These are phyloP conservation scores for Xylariaceae sp. DNA, from an alignment of 2,329 filamentous ascomycete species.

Conservation along the genomic window DNA sequence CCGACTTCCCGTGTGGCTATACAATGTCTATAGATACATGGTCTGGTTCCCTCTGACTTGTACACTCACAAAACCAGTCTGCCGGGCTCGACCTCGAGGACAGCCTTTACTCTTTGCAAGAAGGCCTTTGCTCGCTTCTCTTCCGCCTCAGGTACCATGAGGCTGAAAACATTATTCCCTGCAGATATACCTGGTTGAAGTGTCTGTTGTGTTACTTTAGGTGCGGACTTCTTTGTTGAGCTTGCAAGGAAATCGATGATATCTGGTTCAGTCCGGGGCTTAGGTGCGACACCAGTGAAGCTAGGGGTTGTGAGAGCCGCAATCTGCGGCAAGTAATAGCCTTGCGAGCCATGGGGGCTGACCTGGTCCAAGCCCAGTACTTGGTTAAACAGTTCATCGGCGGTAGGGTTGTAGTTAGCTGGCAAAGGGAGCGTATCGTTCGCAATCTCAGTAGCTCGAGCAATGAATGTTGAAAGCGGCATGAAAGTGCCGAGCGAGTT, in stretches of 20 bases:
- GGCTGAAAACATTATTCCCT: conserved; percentile 72
- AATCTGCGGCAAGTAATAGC: conserved; percentile 71
- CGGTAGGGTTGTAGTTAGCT: conserved; percentile 59
- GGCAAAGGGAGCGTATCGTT: conserved; percentile 79
- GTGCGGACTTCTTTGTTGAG: conserved; percentile 26
- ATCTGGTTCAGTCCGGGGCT: conserved; percentile 56
- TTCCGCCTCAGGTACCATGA: conserved; percentile 75
- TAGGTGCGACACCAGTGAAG: conserved; percentile 26
- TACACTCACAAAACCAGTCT: conserved; percentile 59
- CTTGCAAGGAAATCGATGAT: conserved; percentile 76
- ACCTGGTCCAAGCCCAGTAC: conserved; percentile 66
- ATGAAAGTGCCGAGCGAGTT: conserved; percentile 73
- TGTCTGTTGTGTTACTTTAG: conserved; percentile 26
- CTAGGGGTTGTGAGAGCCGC: conserved; percentile 48
- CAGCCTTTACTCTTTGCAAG: conserved; percentile 78
- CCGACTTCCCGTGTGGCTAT: conserved; percentile 1
- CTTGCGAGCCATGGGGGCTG: conserved; percentile 48
- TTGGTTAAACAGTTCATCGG: conserved; percentile 84
- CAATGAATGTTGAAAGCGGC: conserved; percentile 81
- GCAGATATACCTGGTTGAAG: conserved; percentile 44
- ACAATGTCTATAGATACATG: conserved; percentile 18
- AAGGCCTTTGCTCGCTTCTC: conserved; percentile 78
- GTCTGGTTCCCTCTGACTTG: not conserved
- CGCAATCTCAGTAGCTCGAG: conserved; percentile 77
- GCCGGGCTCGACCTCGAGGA: conserved; percentile 76